Evolutionary conservation across 805 yeast species (phyloP), one percentile per base, ranked within the genome.

Genomic region (Monosporozyma aquatica): DNA sequence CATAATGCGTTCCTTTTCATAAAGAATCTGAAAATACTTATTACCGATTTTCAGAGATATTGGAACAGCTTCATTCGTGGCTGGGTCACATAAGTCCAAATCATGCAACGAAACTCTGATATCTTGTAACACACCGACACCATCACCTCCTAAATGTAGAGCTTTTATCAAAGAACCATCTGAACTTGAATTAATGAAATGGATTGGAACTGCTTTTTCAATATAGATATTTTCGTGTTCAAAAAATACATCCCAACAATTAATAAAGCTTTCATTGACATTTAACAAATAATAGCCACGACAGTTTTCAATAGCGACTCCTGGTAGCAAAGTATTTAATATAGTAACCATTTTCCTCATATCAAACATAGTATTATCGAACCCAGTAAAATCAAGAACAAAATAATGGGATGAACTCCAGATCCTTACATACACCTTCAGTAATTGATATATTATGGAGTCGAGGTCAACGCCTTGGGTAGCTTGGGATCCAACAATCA

Each of bases 361-460:
- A 25, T 50, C 60, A 22, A 50, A 44, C 13, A 46, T 47, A 4
- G 27, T 34, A 8, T 62, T 63, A 24, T 67, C 58, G 54, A 71
- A 78, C 10, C 78, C 80, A 0, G 95, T 82, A 49, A 84, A 77
- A 58, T 87, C 95, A 45, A 76, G 50, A 6, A 86, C 73, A 39
- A 79, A 46, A 46, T 76, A 74, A 56, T 72, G 84, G 43, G 75
- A 76, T 25, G 75, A 70, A 17, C 79, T 77, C 89, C 94, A 82
- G 21, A 84, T 70, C 54, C 80, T 82, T 41, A 81, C 73, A 14
- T 80, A 73, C 4, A 75, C 70, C 50, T 82, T 87, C 41, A 83
- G 71, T 6, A 79, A 51, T 45, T 80, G 71, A 60, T 74, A 86
- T 20, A 75, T 63, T 21, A 80, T 61, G 4, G 75, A 62, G 35